Base-by-base conservation (phyloP, 768 basidiomycete species). In the Suillus subaureus region DNA sequence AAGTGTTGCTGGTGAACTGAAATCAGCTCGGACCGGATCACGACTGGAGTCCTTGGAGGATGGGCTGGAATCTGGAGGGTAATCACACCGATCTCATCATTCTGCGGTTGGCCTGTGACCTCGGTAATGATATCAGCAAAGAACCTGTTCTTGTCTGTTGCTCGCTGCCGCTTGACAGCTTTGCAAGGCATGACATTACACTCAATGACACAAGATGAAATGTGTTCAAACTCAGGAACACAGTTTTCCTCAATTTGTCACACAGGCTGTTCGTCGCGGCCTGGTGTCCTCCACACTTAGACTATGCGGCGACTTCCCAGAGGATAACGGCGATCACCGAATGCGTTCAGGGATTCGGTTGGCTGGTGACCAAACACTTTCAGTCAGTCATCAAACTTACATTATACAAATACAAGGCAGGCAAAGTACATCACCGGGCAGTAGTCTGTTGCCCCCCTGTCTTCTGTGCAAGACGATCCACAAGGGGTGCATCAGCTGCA, bases 401-500 rank as follows among this genome's bases (percentile, higher is more conserved):
- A 26, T 60, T 9, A 13, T 42, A 57, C 39, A 64, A 47, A 62
- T 45, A 45, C 45, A 63, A 45, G 43, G 40, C 43, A 54, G 31
- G 62, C 21, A 37, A 42, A 61, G 18, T 49, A 42, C 52, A 39
- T 75, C 65, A 84, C 35, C 82, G 78, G 5, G 90, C 91, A 18
- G 88, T 90, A 13, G 88, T 89, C 73, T 89, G 89, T 67, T 84
- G 84, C 11, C 83, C 85, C 11, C 81, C 85, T 6, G 80, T 75
- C 74, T 85, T 88, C 76, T 90, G 83, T 45, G 80, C 74, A 16
- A 88, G 75, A 64, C 84, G 82, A 69, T 92, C 89, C 15, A 87
- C 79, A 12, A 93, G 69, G 12, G 85, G 76, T 0, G 91, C 89
- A 68, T 96, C 94, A 0, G 90, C 87, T 1, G 91, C 89, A 70